A percentile compares a stretch with the other conserved stretches of the same genome.
Conservation (phyloP, 768 basidiomycete genomes). For the Coprinopsis sp. region DNA sequence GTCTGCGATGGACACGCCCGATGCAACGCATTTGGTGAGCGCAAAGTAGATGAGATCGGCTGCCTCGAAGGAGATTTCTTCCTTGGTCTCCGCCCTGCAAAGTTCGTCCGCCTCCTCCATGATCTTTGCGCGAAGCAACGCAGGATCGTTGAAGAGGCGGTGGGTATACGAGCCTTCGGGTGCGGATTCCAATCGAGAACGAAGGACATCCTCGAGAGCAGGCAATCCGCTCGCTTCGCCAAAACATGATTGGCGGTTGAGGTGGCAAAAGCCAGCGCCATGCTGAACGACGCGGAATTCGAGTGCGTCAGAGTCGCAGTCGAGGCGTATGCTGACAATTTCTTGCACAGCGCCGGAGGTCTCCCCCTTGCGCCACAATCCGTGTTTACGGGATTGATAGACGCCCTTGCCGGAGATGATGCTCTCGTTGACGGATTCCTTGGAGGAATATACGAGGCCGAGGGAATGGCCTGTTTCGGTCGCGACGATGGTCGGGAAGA, state of each 20-base stretch:
- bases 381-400: slow-evolving; percentile 95
- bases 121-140: slow-evolving; percentile 86
- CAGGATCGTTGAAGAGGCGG: slow-evolving; percentile 76
- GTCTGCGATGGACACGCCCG: slow-evolving; percentile 78
- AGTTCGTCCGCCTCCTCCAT: slow-evolving; percentile 98
- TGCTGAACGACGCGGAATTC: slow-evolving; percentile 89
- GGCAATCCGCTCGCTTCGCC: slow-evolving; percentile 74
- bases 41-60: slow-evolving; percentile 95
- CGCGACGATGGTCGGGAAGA: slow-evolving; percentile 90
- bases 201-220: slow-evolving; percentile 76
- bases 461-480: slow-evolving; percentile 73
- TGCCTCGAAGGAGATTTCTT: slow-evolving; percentile 90
- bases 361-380: slow-evolving; percentile 95
- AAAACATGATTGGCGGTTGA: slow-evolving; percentile 85
- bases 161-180: slow-evolving; percentile 92
- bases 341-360: slow-evolving; percentile 93
- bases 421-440: slow-evolving; percentile 78
- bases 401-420: slow-evolving; percentile 87
- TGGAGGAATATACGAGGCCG: slow-evolving; percentile 94
- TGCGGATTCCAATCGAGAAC: slow-evolving; percentile 64
- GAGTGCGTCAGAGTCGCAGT: slow-evolving; percentile 91
- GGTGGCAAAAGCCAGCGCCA: slow-evolving; percentile 92
- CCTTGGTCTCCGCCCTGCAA: slow-evolving; percentile 71
- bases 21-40: slow-evolving; percentile 75
- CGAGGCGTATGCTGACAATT: slow-evolving; percentile 73